A percentile compares a stretch with the other conserved stretches of the same genome.
phyloP scores from a whole-genome alignment of 2,329 filamentous ascomycete species.

The Anthostomella pinea region DNA sequence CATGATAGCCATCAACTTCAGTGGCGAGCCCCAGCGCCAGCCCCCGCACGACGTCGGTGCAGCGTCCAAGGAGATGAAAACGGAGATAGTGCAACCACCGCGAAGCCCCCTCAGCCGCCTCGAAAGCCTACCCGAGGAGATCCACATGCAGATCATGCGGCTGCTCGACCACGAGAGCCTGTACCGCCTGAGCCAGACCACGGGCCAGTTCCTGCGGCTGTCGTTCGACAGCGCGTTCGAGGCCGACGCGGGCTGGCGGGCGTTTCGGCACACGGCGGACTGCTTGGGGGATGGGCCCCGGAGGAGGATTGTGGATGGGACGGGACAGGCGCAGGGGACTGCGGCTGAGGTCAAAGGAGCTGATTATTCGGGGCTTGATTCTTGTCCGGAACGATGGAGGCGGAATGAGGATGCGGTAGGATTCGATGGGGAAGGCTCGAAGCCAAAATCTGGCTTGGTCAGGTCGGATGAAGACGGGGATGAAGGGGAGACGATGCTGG shows the following conservation, averaged over 20 bases:
- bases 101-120: too few species aligned
- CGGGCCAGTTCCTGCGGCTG: conserved; percentile 11
- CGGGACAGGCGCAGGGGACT: not conserved
- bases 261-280: conserved; percentile 9
- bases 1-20: too few species aligned
- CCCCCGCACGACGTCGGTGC: too few species aligned
- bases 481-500: conserved; percentile 10
- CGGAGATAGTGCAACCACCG: too few species aligned
- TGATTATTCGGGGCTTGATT: too few species aligned
- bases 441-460: not conserved
- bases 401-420: not conserved
- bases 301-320: not conserved
- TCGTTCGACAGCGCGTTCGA: conserved; percentile 16
- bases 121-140: conserved; percentile 16
- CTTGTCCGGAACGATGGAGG: too few species aligned
- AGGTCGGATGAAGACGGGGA: not conserved
- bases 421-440: not conserved
- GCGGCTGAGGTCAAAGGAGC: not conserved
- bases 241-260: conserved; percentile 9
- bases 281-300: conserved; percentile 3
- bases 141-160: conserved; percentile 16
- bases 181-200: conserved; percentile 15
- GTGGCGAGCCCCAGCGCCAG: too few species aligned
- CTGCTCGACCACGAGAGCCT: conserved; percentile 15
- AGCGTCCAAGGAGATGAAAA: too few species aligned